Conservation (phyloP, 441 rosid species). For the Gossypium armourianum region DNA sequence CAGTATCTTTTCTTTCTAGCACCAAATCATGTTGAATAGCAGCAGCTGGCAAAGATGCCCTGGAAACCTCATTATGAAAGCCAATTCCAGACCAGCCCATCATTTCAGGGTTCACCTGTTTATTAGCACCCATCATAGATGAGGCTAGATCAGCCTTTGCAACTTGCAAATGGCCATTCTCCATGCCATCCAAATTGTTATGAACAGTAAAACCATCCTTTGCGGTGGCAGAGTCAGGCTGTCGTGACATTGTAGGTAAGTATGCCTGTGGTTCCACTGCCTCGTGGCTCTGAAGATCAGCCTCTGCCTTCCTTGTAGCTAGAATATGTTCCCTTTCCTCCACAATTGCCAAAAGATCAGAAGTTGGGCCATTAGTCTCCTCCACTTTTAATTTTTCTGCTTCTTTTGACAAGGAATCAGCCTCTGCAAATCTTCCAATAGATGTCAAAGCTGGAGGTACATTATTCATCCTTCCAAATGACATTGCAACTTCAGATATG, state of each 20-base stretch:
- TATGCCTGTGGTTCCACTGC: conserved; percentile 31
- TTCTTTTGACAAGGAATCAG: conserved; percentile 37
- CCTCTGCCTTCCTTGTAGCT: conserved; percentile 34
- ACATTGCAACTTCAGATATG: conserved; percentile 35
- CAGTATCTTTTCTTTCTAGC: conserved; percentile 29
- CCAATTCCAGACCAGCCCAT: conserved; percentile 40
- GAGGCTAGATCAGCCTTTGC: conserved; percentile 36
- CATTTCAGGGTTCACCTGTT: conserved; percentile 35
- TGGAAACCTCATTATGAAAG: conserved; percentile 29
- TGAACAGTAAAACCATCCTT: conserved; percentile 27
- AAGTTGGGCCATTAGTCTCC: conserved; percentile 30
- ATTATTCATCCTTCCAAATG: conserved; percentile 44
- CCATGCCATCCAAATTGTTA: conserved; percentile 26
- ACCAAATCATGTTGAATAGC: conserved; percentile 29
- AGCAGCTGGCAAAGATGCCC: conserved; percentile 26
- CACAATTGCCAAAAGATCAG: conserved; percentile 25
- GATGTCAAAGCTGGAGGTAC: conserved; percentile 30
- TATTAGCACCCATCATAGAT: conserved; percentile 28
- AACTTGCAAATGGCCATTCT: conserved; percentile 32
- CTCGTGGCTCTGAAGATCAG: conserved; percentile 41
- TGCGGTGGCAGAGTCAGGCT: conserved; percentile 27
- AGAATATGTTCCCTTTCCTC: conserved; percentile 45
- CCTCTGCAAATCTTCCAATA: conserved; percentile 42
- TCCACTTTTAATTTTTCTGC: conserved; percentile 39
- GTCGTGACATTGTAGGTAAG: conserved; percentile 25